Conservation (phyloP, 345 rosid genomes). For the Boechera retrofracta region DNA sequence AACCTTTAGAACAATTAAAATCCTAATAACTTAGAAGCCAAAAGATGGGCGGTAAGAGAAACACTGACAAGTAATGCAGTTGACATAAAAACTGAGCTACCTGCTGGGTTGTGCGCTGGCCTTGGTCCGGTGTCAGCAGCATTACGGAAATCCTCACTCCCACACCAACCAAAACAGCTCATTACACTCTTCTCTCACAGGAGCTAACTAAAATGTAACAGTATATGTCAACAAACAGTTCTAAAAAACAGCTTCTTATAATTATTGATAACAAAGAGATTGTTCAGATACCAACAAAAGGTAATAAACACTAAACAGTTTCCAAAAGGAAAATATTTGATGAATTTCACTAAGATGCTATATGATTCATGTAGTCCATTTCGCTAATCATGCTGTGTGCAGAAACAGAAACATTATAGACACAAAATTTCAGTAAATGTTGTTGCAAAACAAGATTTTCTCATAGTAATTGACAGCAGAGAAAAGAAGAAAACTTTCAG, state of each 20-base stretch:
- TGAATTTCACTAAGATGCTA: not conserved
- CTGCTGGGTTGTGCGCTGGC: conserved; percentile 53
- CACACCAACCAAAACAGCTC: conserved; percentile 74
- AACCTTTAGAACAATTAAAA: conserved; percentile 46
- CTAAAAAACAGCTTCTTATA: not conserved
- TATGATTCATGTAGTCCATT: not conserved
- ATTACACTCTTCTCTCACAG: conserved; percentile 44
- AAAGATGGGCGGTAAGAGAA: not conserved
- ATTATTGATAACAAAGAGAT: not conserved
- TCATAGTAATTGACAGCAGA: not conserved
- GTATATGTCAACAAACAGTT: not conserved
- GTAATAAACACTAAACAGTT: not conserved
- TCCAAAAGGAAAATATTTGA: not conserved
- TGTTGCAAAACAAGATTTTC: not conserved
- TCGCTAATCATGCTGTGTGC: not conserved
- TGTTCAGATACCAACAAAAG: not conserved
- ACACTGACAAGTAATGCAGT: conserved; percentile 14
- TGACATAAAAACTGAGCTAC: conserved; percentile 38
- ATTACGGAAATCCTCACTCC: conserved; percentile 51
- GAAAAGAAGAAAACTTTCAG: not conserved
- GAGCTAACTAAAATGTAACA: conserved; percentile 1
- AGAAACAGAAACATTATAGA: not conserved
- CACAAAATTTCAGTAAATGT: not conserved
- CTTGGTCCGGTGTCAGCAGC: conserved; percentile 49
- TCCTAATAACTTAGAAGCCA: not conserved